These are phyloP conservation scores for Aureobasidium sp. DNA, from an alignment of 2,329 filamentous ascomycete species.

Conservation along the genomic window DNA sequence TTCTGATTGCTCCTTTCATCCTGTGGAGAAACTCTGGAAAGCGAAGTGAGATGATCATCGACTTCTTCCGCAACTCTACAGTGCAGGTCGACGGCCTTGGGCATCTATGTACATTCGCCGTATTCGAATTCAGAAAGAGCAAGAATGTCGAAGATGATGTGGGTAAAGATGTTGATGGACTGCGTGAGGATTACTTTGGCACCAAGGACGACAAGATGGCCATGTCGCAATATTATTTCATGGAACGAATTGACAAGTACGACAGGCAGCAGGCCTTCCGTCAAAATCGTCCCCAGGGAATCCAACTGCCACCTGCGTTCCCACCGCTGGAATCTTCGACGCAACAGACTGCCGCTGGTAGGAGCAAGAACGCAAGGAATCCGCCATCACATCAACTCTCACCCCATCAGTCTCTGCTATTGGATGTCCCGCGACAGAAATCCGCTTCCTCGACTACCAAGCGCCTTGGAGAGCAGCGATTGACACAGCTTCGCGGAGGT, in stretches of 20 bases:
- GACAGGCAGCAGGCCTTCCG: slow-evolving; percentile 16
- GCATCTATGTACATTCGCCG: slow-evolving; percentile 93
- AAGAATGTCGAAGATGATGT: slow-evolving; percentile 43
- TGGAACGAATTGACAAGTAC: slow-evolving; percentile 47
- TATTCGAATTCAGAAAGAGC: slow-evolving; percentile 92
- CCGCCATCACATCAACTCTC: neutral
- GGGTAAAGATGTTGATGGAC: slow-evolving; percentile 34
- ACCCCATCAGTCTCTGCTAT: slow-evolving; percentile 14
- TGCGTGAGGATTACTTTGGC: slow-evolving; percentile 86
- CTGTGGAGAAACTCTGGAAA: slow-evolving; percentile 79
- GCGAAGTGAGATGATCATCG: slow-evolving; percentile 86
- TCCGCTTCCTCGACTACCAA: neutral
- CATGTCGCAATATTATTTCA: slow-evolving; percentile 90
- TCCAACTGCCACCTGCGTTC: slow-evolving; percentile 19
- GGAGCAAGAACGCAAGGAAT: neutral
- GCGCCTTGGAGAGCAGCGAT: neutral
- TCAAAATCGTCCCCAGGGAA: slow-evolving; percentile 12
- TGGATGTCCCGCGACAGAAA: slow-evolving; percentile 15
- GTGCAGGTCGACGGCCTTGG: slow-evolving; percentile 94
- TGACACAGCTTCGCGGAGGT: neutral
- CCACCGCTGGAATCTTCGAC: slow-evolving; percentile 16
- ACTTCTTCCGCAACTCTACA: slow-evolving; percentile 97
- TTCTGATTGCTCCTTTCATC: slow-evolving; percentile 84
- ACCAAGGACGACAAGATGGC: slow-evolving; percentile 98
- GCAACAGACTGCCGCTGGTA: neutral